A percentile compares a stretch with the other conserved stretches of the same genome.
Evolutionary conservation across 768 basidiomycete species (phyloP).

Genomic region (Asterophora parasitica): DNA sequence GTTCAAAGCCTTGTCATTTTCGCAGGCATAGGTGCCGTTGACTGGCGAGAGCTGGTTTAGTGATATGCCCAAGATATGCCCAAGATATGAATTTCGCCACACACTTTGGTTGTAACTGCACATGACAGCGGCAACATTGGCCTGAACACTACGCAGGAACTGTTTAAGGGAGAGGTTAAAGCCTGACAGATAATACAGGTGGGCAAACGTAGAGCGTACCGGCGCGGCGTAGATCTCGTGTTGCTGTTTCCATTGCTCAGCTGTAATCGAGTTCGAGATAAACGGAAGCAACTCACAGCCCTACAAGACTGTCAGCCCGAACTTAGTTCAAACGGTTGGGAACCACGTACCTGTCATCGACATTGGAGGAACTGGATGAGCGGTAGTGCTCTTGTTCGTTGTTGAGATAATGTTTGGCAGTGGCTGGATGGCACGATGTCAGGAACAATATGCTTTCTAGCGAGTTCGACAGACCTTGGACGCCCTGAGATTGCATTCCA

Average conservation of each 20-base stretch:
- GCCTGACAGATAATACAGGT: neutral
- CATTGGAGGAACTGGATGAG: slow-evolving; percentile 33
- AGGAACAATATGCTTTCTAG: neutral
- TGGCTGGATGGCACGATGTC: slow-evolving; percentile 20
- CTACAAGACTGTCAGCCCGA: slow-evolving; percentile 15
- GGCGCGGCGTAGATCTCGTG: slow-evolving; percentile 58
- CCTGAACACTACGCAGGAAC: slow-evolving; percentile 57
- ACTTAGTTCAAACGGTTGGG: neutral
- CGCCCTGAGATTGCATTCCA: slow-evolving; percentile 50
- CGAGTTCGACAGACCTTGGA: slow-evolving; percentile 31
- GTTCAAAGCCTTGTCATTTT: slow-evolving; percentile 56
- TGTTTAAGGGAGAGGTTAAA: slow-evolving; percentile 17
- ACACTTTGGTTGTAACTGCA: slow-evolving; percentile 52
- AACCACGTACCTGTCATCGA: slow-evolving; percentile 36
- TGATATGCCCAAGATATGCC: no score
- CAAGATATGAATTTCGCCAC: neutral
- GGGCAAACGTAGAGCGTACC: slow-evolving; percentile 21
- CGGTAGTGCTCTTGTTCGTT: slow-evolving; percentile 49
- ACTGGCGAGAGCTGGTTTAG: slow-evolving; percentile 21
- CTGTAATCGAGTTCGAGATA: neutral
- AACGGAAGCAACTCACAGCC: slow-evolving; percentile 23
- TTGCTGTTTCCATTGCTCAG: slow-evolving; percentile 23
- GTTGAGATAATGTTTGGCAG: slow-evolving; percentile 42
- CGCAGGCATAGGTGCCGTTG: slow-evolving; percentile 59
- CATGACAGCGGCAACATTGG: slow-evolving; percentile 64